A percentile compares a stretch with the other conserved stretches of the same genome.
phyloP scores from a whole-genome alignment of 495 filamentous ascomycete genomes.

The Talaromyces adpressus region DNA sequence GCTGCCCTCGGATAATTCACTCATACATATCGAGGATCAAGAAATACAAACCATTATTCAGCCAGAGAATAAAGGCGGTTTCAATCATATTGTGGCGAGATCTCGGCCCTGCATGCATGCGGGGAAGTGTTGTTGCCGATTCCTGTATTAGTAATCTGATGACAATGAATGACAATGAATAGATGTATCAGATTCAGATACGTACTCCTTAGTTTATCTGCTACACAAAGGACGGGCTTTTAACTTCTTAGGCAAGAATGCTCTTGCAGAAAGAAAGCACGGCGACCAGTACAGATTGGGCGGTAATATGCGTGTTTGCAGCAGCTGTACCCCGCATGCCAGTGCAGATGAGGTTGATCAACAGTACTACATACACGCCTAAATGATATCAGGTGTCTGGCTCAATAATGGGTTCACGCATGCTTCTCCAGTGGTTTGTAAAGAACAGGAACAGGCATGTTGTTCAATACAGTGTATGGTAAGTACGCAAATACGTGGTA shows the following conservation, averaged over 20 bases:
- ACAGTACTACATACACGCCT: neutral
- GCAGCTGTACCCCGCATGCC: neutral
- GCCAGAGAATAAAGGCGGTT: neutral
- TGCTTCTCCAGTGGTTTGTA: no score
- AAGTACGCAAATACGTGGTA: neutral
- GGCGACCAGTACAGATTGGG: slow-evolving; percentile 1
- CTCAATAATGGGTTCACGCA: neutral
- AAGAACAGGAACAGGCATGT: neutral
- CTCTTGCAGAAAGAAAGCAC: neutral
- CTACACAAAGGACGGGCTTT: no score
- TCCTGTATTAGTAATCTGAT: neutral
- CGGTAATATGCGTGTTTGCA: neutral
- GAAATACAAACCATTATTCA: neutral
- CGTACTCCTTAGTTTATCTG: neutral
- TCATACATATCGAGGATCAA: neutral
- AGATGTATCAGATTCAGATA: neutral
- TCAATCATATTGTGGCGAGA: neutral
- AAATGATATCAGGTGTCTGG: neutral
- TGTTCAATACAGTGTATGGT: neutral
- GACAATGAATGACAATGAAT: neutral
- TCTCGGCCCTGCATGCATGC: neutral
- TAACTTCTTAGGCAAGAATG: neutral
- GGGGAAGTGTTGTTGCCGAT: neutral
- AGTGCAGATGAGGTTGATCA: neutral
- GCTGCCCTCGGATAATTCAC: no score